Base-by-base conservation (phyloP, 148 eudicot species). In the Selenicereus undatus region DNA sequence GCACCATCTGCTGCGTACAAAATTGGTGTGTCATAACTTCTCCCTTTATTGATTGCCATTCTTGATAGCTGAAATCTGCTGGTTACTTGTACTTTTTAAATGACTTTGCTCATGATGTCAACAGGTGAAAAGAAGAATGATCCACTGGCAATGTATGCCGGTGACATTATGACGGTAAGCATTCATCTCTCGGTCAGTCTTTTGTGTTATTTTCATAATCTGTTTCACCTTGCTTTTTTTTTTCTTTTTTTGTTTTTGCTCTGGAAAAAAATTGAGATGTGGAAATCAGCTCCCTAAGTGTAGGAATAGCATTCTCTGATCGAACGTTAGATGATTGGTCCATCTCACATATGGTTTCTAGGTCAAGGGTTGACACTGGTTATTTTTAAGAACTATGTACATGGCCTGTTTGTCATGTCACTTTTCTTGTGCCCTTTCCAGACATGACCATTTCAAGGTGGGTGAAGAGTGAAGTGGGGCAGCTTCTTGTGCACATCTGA, bases 71-170 rank as follows among this genome's bases (percentile, higher is more conserved):
- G 70, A 65, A 52, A 17, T 29, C 39, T 73, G 74, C 14, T 73
- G 56, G 75, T 54, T 24, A 29, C 27, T 72, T 35, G 58, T 74
- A 76, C 70, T 51, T 54, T 26, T 82, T 39, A 52, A 22, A 71
- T 18, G 66, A 30, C 66, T 81, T 71, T 76, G 58, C 73, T 54
- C 79, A 76, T 81, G 48, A 52, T 29, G 6, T 86, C 68, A 83
- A 43, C 84, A 97, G 99, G 97, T 78, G 99, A 97, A 85, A 97
- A 94, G 93, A 97, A 89, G 83, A 85, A 90, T 86, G 98, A 97
- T 81, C 99, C 99, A 42, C 81, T 97, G 89, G 93, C 98, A 79
- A 97, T 97, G 99, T 97, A 97, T 83, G 99, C 95, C 39, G 98
- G 98, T 65, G 99, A 94, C 87, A 91, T 92, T 76, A 97, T 97